These are phyloP conservation scores for Aspergillus persii DNA, from an alignment of 2,329 filamentous ascomycete species.

Conservation along the genomic window DNA sequence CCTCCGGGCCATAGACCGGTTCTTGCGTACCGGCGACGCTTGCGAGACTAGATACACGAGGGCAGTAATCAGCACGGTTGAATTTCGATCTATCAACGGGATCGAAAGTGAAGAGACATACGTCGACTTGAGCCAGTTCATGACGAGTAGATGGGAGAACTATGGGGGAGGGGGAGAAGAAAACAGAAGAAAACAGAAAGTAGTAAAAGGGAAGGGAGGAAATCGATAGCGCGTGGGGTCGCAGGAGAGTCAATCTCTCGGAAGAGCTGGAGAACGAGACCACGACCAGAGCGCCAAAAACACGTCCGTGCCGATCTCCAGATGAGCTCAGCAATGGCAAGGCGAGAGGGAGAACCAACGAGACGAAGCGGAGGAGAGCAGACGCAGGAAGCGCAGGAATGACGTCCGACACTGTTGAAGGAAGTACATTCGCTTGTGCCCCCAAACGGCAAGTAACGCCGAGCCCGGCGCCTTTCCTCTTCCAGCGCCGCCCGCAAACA, in stretches of 20 bases:
- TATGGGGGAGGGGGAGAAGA: slow-evolving; percentile 6
- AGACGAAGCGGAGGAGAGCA: neutral
- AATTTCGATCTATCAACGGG: neutral
- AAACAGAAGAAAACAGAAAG: slow-evolving; percentile 20
- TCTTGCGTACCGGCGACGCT: slow-evolving; percentile 93
- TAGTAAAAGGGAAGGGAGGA: slow-evolving; percentile 19
- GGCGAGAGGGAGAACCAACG: neutral
- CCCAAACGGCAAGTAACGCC: slow-evolving; percentile 19
- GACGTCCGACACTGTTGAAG: slow-evolving; percentile 13
- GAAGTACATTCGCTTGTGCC: slow-evolving; percentile 6
- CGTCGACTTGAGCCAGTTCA: slow-evolving; percentile 94
- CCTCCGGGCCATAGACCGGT: slow-evolving; percentile 87
- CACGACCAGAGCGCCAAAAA: neutral
- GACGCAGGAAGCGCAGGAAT: slow-evolving; percentile 6
- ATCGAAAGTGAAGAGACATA: slow-evolving; percentile 49
- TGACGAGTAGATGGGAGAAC: slow-evolving; percentile 55
- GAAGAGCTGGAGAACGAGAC: slow-evolving; percentile 6
- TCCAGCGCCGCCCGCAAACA: slow-evolving; percentile 11
- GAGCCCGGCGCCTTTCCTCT: slow-evolving; percentile 12
- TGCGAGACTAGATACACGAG: slow-evolving; percentile 48
- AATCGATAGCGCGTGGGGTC: slow-evolving; percentile 36
- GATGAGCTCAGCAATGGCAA: neutral
- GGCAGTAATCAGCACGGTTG: slow-evolving; percentile 54
- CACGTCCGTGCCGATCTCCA: neutral
- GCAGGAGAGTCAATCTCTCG: slow-evolving; percentile 14